Evolutionary conservation across 441 rosid species (phyloP), one percentile per base, ranked within the genome.

Genomic region (Pelargonium australe): DNA sequence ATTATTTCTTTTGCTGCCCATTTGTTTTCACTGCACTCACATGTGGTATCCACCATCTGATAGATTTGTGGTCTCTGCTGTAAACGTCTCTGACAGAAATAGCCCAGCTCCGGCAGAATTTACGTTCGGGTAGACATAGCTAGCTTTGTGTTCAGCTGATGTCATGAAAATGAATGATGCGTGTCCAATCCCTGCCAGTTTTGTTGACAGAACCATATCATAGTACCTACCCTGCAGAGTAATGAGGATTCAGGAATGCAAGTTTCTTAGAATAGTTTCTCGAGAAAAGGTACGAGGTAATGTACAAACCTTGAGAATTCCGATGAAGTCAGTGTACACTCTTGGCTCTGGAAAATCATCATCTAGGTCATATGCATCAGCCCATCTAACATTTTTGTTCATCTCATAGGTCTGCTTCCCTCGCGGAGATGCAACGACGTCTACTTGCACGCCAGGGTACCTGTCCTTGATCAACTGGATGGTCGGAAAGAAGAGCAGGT

Each of bases 301-400:
- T 64, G 13, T 20, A 68, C 77, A 41, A 74, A 93, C 98, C 96
- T 86, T 93, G 65, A 91, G 83, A 51, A 86, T 13, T 70, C 98
- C 98, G 3, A 88, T 47, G 90, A 89, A 88, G 85, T 94, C 97
- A 8, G 82, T 81, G 25, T 87, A 91, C 16, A 87, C 96, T 51
- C 86, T 91, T 5, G 98, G 95, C 3, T 91, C 95, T n/a, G 98
- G 97, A 82, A 86, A 92, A 64, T 87, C 78, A 69, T 88, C 93
- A 53, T 91, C 98, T 41, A 74, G 86, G 73, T 94, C 97, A 74
- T 88, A 94, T 44, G 19, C 95, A 78, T 79, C 74, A 28, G 97
- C 96, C 96, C 97, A 94, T 66, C 97, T 87, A 72, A 94, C 97
- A 73, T 88, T 91, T 87, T 94, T 94, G 79, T 91, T 94, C 82